A percentile compares a stretch with the other conserved stretches of the same genome.
phyloP scores from a whole-genome alignment of 345 rosid genomes.

The Barbarea vulgaris region DNA sequence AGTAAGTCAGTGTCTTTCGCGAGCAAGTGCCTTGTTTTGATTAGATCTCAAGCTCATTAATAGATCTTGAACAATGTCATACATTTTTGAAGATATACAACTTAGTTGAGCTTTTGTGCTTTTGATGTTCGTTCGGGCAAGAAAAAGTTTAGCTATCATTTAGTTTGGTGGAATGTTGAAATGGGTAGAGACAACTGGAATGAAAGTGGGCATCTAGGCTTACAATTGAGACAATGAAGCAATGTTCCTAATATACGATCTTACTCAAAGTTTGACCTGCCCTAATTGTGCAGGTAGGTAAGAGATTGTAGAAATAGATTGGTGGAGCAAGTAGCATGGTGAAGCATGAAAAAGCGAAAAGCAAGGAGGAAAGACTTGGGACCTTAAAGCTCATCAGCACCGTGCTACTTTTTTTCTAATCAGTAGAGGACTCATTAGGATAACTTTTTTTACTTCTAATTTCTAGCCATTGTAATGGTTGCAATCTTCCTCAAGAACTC shows the following conservation, averaged over 20 bases:
- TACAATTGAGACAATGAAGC: not conserved
- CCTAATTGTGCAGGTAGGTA: conserved; percentile 20
- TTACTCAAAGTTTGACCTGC: not conserved
- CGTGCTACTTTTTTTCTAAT: conserved; percentile 26
- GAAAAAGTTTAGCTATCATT: no score
- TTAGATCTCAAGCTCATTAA: no score
- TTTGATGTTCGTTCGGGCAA: no score
- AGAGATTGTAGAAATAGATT: conserved; percentile 22
- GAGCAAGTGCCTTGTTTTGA: not conserved
- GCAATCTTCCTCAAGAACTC: no score
- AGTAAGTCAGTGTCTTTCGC: not conserved
- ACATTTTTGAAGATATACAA: not conserved
- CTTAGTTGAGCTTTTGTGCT: not conserved
- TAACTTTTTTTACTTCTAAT: not conserved
- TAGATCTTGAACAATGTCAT: not conserved
- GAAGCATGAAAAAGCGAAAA: not conserved
- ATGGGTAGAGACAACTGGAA: not conserved
- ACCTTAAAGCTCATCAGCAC: conserved; percentile 18
- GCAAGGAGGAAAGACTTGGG: not conserved
- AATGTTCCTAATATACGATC: not conserved
- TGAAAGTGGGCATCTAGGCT: not conserved
- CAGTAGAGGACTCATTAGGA: conserved; percentile 10
- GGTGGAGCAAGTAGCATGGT: conserved; percentile 24
- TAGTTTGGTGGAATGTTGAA: not conserved
- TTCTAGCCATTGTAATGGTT: conserved; percentile 13